Evolutionary conservation across 306 rosid species (phyloP), one percentile per base, ranked within the genome.

Genomic region (Vigna hirtella): DNA sequence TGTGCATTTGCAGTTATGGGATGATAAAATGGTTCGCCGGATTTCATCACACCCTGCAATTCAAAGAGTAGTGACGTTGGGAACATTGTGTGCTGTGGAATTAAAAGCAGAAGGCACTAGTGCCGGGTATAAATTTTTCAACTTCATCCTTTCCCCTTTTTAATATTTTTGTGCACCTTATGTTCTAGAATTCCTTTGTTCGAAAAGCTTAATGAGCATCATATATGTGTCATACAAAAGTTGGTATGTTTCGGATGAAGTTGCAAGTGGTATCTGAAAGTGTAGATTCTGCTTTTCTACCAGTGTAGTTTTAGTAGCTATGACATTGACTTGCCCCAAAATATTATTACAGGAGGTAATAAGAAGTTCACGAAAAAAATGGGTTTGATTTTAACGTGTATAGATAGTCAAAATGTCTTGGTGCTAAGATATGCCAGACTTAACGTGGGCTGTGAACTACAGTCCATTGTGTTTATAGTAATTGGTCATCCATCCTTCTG

Each of bases 51-150:
- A 88, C 79, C 87, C 91, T 70, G 91, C 87, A 49, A 88, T 92
- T 79, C 85, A 83, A 85, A 91, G 98, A 86, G 92, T 95, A 62
- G 91, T 95, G 59, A 78, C 81, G 22, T 70, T 95, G 78, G 98
- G 98, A 63, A 92, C 98, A 45, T 89, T 95, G n/a, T 92, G 61
- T 83, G 97, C 98, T 71, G 64, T 95, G 81, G 98, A 95, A 84
- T 87, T 95, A 74, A 85, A 77, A 83, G 96, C 93, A 49, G 93
- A 95, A 76, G 98, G 91, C 84, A 38, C 61, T 73, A 83, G 87
- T 79, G 90, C 91, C 3, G 98, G 97, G 98, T 95, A 95, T 70
- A 20, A 73, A 58, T 73, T 77, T 43, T 11, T 70, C 40, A 47
- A 56, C 63, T 30, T 67, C 38, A 17, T 66, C 81, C 43, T 17